A percentile compares a stretch with the other conserved stretches of the same genome.
Evolutionary conservation across 2,329 filamentous ascomycete species (phyloP).

Genomic region (Botrytis aclada): DNA sequence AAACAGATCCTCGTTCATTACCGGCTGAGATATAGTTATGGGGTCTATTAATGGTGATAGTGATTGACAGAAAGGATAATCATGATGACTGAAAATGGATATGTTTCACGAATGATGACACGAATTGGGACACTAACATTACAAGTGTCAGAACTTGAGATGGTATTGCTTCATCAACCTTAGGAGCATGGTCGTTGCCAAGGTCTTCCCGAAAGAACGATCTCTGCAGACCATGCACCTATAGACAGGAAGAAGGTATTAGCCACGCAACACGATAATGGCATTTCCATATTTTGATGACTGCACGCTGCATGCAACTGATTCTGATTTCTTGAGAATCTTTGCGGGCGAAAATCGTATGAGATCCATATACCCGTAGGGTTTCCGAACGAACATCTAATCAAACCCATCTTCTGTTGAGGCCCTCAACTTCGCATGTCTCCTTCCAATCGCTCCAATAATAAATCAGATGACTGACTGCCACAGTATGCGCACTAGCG

Average conservation of each 20-base stretch:
- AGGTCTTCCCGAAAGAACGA: neutral
- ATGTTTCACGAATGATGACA: neutral
- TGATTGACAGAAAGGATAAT: neutral
- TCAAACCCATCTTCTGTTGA: conserved; percentile 16
- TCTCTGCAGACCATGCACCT: neutral
- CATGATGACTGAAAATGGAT: neutral
- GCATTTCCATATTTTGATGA: conserved; percentile 1
- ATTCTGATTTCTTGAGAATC: conserved; percentile 4
- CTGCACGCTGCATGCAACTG: conserved; percentile 10
- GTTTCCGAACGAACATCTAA: neutral
- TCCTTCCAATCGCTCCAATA: conserved; percentile 14
- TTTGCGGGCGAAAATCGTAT: conserved; percentile 4
- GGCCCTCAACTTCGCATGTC: conserved; percentile 1
- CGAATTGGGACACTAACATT: conserved; percentile 2
- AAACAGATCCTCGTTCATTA: neutral
- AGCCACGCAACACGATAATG: conserved; percentile 12
- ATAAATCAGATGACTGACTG: conserved; percentile 21
- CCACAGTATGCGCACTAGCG: conserved; percentile 19
- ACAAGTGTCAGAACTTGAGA: neutral
- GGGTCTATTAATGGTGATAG: neutral
- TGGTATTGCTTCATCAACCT: neutral
- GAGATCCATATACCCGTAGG: neutral
- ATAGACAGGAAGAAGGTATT: neutral
- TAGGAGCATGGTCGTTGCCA: conserved; percentile 2
- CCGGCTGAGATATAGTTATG: neutral